Evolutionary conservation across 805 yeast species (phyloP).

Genomic region (Sugiyamaella mastotermitis): DNA sequence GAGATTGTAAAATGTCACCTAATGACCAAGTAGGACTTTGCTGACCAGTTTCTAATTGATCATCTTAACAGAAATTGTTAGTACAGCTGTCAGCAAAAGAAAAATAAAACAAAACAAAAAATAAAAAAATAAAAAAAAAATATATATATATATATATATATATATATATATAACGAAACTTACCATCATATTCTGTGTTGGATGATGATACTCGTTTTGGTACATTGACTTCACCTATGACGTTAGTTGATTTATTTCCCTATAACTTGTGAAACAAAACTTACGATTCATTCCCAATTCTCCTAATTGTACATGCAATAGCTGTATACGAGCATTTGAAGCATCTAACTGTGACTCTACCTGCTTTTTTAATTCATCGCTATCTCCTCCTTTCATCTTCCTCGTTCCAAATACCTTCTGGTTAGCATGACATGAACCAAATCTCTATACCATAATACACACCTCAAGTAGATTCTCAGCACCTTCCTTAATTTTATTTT

Average conservation of each 20-base stretch:
- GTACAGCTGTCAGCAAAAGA: no score
- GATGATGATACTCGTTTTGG: no score
- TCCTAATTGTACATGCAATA: constrained; percentile 18
- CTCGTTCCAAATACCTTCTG: constrained; percentile 17
- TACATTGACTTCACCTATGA: no score
- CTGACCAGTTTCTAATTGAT: constrained; percentile 14
- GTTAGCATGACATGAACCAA: not conserved
- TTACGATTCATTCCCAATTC: constrained; percentile 16
- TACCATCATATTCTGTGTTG: no score
- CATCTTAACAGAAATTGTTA: no score
- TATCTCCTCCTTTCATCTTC: constrained; percentile 18
- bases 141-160: no score
- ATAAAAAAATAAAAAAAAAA: no score
- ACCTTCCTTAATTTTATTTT: constrained; percentile 32
- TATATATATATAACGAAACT: no score
- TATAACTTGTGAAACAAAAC: no score
- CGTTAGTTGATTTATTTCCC: no score
- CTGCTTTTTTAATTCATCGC: constrained; percentile 17
- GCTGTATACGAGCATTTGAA: constrained; percentile 25
- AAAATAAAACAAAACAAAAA: no score
- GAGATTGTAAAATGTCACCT: constrained; percentile 53
- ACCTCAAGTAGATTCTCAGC: constrained; percentile 33
- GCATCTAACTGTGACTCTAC: constrained; percentile 26
- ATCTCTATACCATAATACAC: constrained; percentile 8
- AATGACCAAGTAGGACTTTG: constrained; percentile 55